Conservation (phyloP, 495 filamentous ascomycete species). For the Cudoniella acicularis region DNA sequence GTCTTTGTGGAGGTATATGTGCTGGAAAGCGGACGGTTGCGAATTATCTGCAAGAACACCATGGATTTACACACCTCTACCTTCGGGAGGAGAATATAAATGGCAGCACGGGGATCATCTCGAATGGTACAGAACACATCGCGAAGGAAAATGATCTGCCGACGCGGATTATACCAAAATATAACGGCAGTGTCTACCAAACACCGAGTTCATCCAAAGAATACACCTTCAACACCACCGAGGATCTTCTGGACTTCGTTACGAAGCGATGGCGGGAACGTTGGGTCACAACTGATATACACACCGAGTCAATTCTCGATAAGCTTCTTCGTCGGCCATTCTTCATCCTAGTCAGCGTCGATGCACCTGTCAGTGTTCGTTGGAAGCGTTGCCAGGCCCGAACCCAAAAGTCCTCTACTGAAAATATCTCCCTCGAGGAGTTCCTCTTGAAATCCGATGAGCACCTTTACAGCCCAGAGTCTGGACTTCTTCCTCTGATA, state of each 20-base stretch:
- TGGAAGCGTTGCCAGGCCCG: slow-evolving; percentile 63
- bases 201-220: slow-evolving; percentile 17
- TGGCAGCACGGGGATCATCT: background rate
- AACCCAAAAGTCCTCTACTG: slow-evolving; percentile 6
- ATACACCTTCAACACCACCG: slow-evolving; percentile 51
- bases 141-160: slow-evolving; percentile 29
- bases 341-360: slow-evolving; percentile 88
- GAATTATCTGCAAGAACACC: slow-evolving; percentile 65
- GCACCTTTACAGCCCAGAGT: slow-evolving; percentile 65
- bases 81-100: slow-evolving; percentile 26
- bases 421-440: slow-evolving; percentile 59
- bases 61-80: slow-evolving; percentile 65
- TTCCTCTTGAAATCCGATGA: slow-evolving; percentile 76
- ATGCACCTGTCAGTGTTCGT: slow-evolving; percentile 79
- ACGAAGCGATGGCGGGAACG: slow-evolving; percentile 77
- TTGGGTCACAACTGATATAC: slow-evolving; percentile 82
- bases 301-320: slow-evolving; percentile 64
- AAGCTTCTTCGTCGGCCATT: slow-evolving; percentile 75
- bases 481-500: slow-evolving; percentile 67
- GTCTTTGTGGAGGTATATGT: slow-evolving; percentile 82
- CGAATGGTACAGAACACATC: slow-evolving; percentile 19
- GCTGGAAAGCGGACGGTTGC: slow-evolving; percentile 86
- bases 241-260: slow-evolving; percentile 73
- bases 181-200: slow-evolving; percentile 33
- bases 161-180: slow-evolving; percentile 28